Evolutionary conservation across 345 rosid genomes (phyloP), one percentile per base, ranked within the genome.

Genomic region (Passiflora organensis): DNA sequence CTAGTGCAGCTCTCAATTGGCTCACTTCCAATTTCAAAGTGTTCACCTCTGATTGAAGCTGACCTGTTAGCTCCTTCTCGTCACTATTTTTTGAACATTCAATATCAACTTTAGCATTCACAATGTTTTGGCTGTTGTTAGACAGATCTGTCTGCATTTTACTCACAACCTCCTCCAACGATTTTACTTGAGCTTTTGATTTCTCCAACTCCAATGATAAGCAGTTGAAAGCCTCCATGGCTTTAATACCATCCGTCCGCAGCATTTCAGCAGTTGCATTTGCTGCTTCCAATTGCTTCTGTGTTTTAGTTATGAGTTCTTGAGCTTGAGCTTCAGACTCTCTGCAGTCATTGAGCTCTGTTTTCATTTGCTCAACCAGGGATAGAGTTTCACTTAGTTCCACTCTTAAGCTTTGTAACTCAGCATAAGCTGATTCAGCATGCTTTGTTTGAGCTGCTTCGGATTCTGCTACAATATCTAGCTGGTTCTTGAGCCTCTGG

Each of bases 401-500:
- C 58, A 77, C 69, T 58, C 82, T 82, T 73, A 91, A 59, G 48
- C 65, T 62, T 51, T 77, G 87, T 52, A 79, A 62, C 76, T 84
- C 85, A 32, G 72, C 68, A 56, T 78, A 69, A 18, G 83, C 91
- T 28, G 79, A 74, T 50, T 78, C 87, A 10, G 82, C 83, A 43
- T 84, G 83, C 54, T 71, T 80, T 37, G 67, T 68, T 53, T 82
- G 82, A 48, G 74, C 45, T 53, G 78, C 75, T 66, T 87, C 97
- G 9, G 87, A 70, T 75, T 83, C 89, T 36, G 80, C 63, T n/a
- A 62, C 75, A 66, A 66, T 78, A 56, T 78, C 84, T 45, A 93
- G 68, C 78, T 88, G 99, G 16, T 66, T 72, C 73, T 83, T 93
- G 60, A 93, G 87, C 83, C 80, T 86, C 72, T 86, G 95, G 22